phyloP scores from a whole-genome alignment of 2,329 filamentous ascomycete genomes.

The Xylariales sp. region DNA sequence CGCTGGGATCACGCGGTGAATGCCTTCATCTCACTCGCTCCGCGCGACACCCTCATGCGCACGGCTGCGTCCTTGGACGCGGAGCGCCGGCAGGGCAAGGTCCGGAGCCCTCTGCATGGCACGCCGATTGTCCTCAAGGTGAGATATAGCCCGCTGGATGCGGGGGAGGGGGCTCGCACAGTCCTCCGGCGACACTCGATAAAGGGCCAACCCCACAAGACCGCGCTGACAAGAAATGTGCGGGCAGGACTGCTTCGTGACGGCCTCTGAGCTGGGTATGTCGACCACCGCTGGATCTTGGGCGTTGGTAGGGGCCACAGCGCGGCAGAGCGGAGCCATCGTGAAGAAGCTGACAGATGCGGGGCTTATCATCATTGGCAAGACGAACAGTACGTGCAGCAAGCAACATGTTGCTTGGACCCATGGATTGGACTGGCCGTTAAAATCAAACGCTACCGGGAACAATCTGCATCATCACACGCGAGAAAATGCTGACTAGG shows the following conservation, averaged over 20 bases:
- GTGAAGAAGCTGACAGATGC: constrained; percentile 12
- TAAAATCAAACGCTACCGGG: no score
- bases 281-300: constrained; percentile 12
- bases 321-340: constrained; percentile 3
- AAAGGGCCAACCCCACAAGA: no score
- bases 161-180: neutral
- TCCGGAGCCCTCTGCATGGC: constrained; percentile 8
- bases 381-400: constrained; percentile 19
- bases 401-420: no score
- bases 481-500: no score
- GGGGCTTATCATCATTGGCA: constrained; percentile 19
- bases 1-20: constrained; percentile 3
- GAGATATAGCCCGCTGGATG: neutral
- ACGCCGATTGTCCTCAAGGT: constrained; percentile 11
- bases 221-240: neutral
- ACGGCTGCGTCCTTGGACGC: constrained; percentile 1
- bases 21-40: constrained; percentile 4
- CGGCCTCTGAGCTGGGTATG: constrained; percentile 12
- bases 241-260: constrained; percentile 13
- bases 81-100: neutral
- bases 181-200: no score
- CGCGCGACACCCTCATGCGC: neutral
- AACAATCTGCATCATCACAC: no score
- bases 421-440: no score
- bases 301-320: constrained; percentile 9